Evolutionary conservation across 306 rosid genomes (phyloP).

Genomic region (Dryas alaskensis): DNA sequence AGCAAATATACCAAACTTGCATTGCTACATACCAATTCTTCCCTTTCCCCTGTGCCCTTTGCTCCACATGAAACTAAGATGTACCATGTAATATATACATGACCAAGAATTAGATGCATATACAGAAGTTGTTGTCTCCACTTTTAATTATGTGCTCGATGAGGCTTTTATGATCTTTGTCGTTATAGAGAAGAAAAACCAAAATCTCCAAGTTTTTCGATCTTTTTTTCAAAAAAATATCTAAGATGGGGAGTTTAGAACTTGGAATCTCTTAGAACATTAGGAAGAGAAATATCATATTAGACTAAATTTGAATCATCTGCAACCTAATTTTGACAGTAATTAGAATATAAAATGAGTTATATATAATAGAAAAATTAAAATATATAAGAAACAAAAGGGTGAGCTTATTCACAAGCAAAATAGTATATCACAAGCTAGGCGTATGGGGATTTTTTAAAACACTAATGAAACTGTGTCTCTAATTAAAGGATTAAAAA

Average conservation of each 20-base stretch:
- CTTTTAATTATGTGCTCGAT: neutral
- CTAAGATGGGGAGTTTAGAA: too few relatives aligned
- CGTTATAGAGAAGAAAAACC: neutral
- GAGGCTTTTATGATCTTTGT: neutral
- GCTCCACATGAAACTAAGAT: neutral
- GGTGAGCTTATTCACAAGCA: neutral
- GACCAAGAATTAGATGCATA: constrained; percentile 11
- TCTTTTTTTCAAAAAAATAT: too few relatives aligned
- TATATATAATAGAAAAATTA: neutral
- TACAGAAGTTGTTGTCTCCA: neutral
- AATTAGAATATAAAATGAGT: neutral
- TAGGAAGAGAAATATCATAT: too few relatives aligned
- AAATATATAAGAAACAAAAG: neutral
- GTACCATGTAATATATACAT: neutral
- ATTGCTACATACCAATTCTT: constrained; percentile 14
- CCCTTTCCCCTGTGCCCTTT: constrained; percentile 3
- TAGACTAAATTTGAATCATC: too few relatives aligned
- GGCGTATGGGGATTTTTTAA: too few relatives aligned
- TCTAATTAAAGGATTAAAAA: too few relatives aligned
- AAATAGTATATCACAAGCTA: neutral
- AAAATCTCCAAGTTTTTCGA: neutral
- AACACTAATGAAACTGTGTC: too few relatives aligned
- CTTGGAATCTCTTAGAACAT: too few relatives aligned
- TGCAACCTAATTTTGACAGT: too few relatives aligned
- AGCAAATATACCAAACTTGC: constrained; percentile 64